Base-by-base conservation (phyloP, 2,329 filamentous ascomycete species). In the Podosphaera fusca region DNA sequence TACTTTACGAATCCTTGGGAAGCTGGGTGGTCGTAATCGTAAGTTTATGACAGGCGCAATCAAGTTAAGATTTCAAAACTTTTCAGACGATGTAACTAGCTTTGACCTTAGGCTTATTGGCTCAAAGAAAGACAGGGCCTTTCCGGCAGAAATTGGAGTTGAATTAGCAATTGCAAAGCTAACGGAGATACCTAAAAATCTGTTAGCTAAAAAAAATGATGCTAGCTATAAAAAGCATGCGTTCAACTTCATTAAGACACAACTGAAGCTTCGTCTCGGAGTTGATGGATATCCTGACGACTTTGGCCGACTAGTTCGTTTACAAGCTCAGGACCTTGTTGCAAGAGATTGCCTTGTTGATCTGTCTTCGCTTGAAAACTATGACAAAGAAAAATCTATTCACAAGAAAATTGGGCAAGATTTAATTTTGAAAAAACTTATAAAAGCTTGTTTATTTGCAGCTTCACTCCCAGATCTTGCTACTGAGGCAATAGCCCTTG, bases 1-100 rank as follows among this genome's bases (percentile, higher is more conserved):
- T 0, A 96, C 92, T 0, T 94, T 98, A 82, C 78, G 92, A 51
- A 98, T 99, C 58, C 76, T 99, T 1, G 92, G 92, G 12, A 98
- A 99, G 69, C 78, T 99, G 10, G 92, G 94, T 51, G 92, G 92
- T 6, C 81, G 92, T 33, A 99, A 98, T 65, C 76, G 94, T 40
- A 95, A 94, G 66, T 98, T 95, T 69, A 83, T 96, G 73, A 95
- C 85, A 4, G 85, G 88, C 53, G 86, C 90, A 1, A 82, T 90
- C 4, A 80, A 83, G n/a, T 77, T 98, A 10, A 77, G 80, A 0
- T 96, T 85, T 69, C 82, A 88, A 68, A 77, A 82, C 55, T 96
- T 84, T 67, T 82, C 90, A 4, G 92, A 98, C 68, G 92, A 96
- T 64, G 74, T 80, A 29, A 79, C 87, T 0, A 95, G 87, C 65